Conservation (phyloP, 345 rosid species). For the Noccaea caerulescens region DNA sequence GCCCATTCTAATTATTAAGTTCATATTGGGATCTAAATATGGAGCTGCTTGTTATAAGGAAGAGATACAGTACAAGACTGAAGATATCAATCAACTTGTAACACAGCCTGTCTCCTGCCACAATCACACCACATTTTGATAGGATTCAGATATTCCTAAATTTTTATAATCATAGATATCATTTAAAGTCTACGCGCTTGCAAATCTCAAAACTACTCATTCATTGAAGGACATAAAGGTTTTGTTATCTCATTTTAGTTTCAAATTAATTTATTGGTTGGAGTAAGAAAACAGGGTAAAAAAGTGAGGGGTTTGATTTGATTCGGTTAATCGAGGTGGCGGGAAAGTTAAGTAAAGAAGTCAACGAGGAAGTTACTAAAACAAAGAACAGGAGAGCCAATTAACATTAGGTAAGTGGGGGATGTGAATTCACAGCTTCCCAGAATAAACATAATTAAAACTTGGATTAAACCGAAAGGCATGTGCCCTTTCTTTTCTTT, state of each 20-base stretch:
- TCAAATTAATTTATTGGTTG: neutral
- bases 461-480: slow-evolving; percentile 44
- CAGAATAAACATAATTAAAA: slow-evolving; percentile 39
- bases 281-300: slow-evolving; percentile 33
- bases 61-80: neutral
- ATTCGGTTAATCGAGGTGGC: slow-evolving; percentile 41
- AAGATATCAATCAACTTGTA: slow-evolving; percentile 15
- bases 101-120: slow-evolving; percentile 38
- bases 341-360: slow-evolving; percentile 30
- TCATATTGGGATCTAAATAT: neutral
- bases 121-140: slow-evolving; percentile 33
- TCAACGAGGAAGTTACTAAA: slow-evolving; percentile 28
- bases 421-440: slow-evolving; percentile 8
- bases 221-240: slow-evolving; percentile 2
- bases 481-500: slow-evolving; percentile 13
- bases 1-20: slow-evolving; percentile 10
- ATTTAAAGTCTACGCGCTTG: slow-evolving; percentile 13
- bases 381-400: slow-evolving; percentile 23
- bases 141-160: slow-evolving; percentile 18
- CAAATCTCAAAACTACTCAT: neutral
- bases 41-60: neutral
- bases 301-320: slow-evolving; percentile 13
- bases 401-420: slow-evolving; percentile 24
- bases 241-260: neutral
- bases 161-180: slow-evolving; percentile 4